Conservation (phyloP, 371 early-diverging fungal species). For the Mortierella sp. region DNA sequence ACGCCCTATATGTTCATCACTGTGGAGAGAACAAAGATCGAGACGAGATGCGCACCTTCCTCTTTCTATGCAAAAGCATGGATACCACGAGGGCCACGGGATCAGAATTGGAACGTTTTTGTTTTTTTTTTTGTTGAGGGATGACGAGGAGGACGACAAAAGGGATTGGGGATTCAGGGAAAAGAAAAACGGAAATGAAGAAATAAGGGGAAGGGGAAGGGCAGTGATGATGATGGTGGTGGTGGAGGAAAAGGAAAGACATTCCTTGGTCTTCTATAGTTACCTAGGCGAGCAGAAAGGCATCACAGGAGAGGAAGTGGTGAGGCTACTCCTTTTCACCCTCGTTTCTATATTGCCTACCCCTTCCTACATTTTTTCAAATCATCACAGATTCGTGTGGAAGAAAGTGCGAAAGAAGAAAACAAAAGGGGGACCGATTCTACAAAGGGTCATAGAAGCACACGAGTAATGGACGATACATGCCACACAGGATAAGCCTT, state of each 20-base stretch:
- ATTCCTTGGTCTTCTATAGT: not conserved
- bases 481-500: not conserved
- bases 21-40: too few species aligned
- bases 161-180: not conserved
- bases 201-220: not conserved
- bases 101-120: too few species aligned
- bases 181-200: not conserved
- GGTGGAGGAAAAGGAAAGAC: not conserved
- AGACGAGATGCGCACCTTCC: too few species aligned
- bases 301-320: not conserved
- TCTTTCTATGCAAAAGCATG: too few species aligned
- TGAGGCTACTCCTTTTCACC: not conserved
- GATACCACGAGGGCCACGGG: too few species aligned
- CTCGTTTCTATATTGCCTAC: not conserved
- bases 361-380: not conserved
- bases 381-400: not conserved
- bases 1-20: not conserved
- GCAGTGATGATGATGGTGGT: not conserved
- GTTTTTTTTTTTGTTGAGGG: not conserved
- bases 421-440: not conserved
- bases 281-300: not conserved
- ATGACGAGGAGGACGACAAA: not conserved
- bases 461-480: not conserved
- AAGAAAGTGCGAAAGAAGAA: not conserved
- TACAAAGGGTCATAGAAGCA: not conserved